Conservation (phyloP, 1,284 basidiomycete species). For the Kwoniella shivajii region DNA sequence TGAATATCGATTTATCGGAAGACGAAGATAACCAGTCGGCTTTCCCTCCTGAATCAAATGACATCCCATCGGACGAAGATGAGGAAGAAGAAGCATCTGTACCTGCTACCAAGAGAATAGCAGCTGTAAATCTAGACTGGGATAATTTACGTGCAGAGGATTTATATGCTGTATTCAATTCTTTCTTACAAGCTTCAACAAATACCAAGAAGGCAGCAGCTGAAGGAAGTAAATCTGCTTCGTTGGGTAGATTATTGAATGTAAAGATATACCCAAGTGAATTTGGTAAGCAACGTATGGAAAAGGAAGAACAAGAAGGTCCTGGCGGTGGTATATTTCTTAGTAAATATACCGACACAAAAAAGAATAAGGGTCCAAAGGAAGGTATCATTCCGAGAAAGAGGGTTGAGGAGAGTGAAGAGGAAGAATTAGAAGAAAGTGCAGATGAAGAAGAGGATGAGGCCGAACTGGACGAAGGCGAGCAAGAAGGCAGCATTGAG, state of each 20-base stretch:
- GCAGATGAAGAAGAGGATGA: slow-evolving; percentile 25
- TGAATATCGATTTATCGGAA: slow-evolving; percentile 63
- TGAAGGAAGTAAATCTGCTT: slow-evolving; percentile 1
- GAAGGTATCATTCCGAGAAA: slow-evolving; percentile 18
- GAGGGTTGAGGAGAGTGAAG: slow-evolving; percentile 28
- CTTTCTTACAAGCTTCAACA: slow-evolving; percentile 57
- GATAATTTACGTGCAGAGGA: slow-evolving; percentile 90
- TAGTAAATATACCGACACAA: slow-evolving; percentile 20
- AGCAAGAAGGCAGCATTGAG: slow-evolving; percentile 30
- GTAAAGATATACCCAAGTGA: slow-evolving; percentile 89
- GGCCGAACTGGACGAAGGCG: slow-evolving; percentile 43
- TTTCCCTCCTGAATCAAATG: slow-evolving; percentile 38
- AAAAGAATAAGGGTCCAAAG: slow-evolving; percentile 20
- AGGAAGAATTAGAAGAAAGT: slow-evolving; percentile 43
- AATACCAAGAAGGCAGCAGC: slow-evolving; percentile 29
- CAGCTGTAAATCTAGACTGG: slow-evolving; percentile 97
- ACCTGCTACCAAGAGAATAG: slow-evolving; percentile 69
- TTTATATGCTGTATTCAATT: slow-evolving; percentile 90
- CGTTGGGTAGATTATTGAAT: slow-evolving; percentile 65
- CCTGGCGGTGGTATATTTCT: slow-evolving; percentile 83
- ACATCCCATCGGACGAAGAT: slow-evolving; percentile 40
- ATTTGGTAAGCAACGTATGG: slow-evolving; percentile 89
- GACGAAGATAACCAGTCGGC: slow-evolving; percentile 64
- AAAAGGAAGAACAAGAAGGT: slow-evolving; percentile 83
- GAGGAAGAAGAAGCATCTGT: slow-evolving; percentile 48